Percentiles rank a stretch among this genome's conserved stretches.
These are phyloP conservation scores for Cadophora luteo-olivacea DNA, from an alignment of 2,329 filamentous ascomycete genomes.

Conservation along the genomic window DNA sequence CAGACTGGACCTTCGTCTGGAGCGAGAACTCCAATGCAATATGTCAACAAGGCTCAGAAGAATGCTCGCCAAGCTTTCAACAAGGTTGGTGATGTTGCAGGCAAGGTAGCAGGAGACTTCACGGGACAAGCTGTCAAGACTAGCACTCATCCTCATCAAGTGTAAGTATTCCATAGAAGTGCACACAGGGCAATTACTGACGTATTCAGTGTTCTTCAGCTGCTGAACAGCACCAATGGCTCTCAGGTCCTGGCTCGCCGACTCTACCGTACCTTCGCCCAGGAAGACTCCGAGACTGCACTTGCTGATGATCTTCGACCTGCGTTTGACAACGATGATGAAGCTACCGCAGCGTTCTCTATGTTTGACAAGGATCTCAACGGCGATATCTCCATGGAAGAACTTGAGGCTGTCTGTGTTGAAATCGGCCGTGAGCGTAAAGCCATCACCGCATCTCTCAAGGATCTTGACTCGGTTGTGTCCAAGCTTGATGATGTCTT, in stretches of 20 bases:
- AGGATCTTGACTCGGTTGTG: conserved; percentile 93
- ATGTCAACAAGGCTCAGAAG: conserved; percentile 72
- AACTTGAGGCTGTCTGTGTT: conserved; percentile 90
- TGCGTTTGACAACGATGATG: conserved; percentile 83
- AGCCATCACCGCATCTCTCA: conserved; percentile 91
- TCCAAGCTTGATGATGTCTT: conserved; percentile 89
- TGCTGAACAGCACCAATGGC: conserved; percentile 74
- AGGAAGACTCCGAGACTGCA: conserved; percentile 78
- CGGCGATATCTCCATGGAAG: conserved; percentile 94
- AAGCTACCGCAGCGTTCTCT: conserved; percentile 85
- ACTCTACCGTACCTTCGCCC: conserved; percentile 84
- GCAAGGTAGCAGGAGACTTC: conserved; percentile 88
- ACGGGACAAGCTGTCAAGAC: conserved; percentile 74
- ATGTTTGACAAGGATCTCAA: conserved; percentile 98
- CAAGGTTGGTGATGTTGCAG: conserved; percentile 85
- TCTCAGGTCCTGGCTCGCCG: conserved; percentile 86
- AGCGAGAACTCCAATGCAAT: conserved; percentile 70
- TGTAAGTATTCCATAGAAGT: conserved; percentile 48
- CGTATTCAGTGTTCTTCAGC: conserved; percentile 64
- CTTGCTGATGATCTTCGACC: conserved; percentile 77
- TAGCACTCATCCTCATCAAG: conserved; percentile 82
- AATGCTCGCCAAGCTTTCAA: conserved; percentile 78
- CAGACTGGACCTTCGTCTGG: conserved; percentile 50
- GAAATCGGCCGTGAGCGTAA: conserved; percentile 96
- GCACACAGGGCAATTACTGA: conserved; percentile 27